These are phyloP conservation scores for Pestalotiopsis sp. DNA, from an alignment of 2,329 filamentous ascomycete species.

Conservation along the genomic window DNA sequence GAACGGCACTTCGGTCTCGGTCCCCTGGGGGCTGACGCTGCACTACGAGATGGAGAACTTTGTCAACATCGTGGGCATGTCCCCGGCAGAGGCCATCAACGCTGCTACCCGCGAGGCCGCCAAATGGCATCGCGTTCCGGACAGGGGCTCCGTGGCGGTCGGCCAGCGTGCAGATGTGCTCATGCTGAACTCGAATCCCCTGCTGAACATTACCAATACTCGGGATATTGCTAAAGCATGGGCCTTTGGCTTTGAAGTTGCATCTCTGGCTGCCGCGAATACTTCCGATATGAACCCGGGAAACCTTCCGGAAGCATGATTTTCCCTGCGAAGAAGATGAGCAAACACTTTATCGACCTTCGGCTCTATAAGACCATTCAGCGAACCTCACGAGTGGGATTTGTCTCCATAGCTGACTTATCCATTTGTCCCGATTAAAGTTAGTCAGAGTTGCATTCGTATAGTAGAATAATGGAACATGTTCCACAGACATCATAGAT, in stretches of 20 bases:
- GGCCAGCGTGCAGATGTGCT: constrained; percentile 31
- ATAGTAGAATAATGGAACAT: too few relatives aligned
- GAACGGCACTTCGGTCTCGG: not conserved
- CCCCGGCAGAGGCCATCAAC: constrained; percentile 15
- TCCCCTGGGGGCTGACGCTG: constrained; percentile 8
- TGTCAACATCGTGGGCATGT: constrained; percentile 18
- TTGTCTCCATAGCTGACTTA: too few relatives aligned
- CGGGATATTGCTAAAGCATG: constrained; percentile 27
- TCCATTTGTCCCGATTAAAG: too few relatives aligned
- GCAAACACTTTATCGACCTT: too few relatives aligned
- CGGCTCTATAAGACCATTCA: too few relatives aligned
- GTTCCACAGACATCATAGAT: too few relatives aligned
- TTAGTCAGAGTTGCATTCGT: too few relatives aligned
- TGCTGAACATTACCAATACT: constrained; percentile 29
- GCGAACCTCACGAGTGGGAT: too few relatives aligned
- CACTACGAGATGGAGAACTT: constrained; percentile 22
- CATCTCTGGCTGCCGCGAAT: not conserved
- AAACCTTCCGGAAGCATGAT: not conserved
- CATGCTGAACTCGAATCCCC: constrained; percentile 27
- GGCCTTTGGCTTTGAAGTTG: constrained; percentile 24
- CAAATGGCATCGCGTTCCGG: constrained; percentile 21
- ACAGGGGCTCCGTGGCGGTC: constrained; percentile 26
- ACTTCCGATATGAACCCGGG: not conserved
- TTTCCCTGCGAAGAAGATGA: too few relatives aligned
- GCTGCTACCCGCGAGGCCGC: constrained; percentile 17